Conservation (phyloP, 2,329 filamentous ascomycete species). For the Orbilia quercus region DNA sequence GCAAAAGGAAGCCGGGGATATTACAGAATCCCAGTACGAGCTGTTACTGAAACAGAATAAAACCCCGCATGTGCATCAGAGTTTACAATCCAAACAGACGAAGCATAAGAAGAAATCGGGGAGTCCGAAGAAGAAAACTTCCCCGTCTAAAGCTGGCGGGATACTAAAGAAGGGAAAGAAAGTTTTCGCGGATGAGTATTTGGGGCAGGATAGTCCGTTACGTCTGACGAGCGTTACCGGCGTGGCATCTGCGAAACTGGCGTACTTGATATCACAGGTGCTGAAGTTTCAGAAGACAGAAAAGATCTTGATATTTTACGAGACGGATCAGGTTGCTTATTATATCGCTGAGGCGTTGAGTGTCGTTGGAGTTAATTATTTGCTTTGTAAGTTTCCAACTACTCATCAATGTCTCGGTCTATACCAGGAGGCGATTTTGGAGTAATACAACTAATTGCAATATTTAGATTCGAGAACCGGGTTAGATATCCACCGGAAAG, state of each 20-base stretch:
- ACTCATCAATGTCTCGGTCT: not conserved
- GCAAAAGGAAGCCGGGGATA: conserved; percentile 17
- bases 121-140: conserved; percentile 10
- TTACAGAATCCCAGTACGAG: conserved; percentile 27
- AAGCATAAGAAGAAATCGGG: conserved; percentile 20
- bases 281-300: conserved; percentile 75
- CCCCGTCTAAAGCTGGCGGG: conserved; percentile 1
- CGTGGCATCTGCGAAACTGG: conserved; percentile 86
- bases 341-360: conserved; percentile 87
- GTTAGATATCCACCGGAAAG: conserved; percentile 67
- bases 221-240: conserved; percentile 73
- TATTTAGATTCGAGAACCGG: conserved; percentile 63
- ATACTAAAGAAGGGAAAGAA: conserved; percentile 32
- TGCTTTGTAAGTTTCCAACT: conserved; percentile 68
- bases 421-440: not conserved
- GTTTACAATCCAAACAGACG: conserved; percentile 22
- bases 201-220: conserved; percentile 64
- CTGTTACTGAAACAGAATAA: conserved; percentile 13
- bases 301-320: conserved; percentile 93
- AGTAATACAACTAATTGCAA: conserved; percentile 67
- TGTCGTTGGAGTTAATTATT: conserved; percentile 72
- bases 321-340: conserved; percentile 84
- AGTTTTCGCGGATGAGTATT: conserved; percentile 16
- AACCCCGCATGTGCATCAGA: not conserved
- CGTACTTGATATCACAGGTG: conserved; percentile 82